Conservation (phyloP, 495 filamentous ascomycete species). For the Xylaria flabelliformis region DNA sequence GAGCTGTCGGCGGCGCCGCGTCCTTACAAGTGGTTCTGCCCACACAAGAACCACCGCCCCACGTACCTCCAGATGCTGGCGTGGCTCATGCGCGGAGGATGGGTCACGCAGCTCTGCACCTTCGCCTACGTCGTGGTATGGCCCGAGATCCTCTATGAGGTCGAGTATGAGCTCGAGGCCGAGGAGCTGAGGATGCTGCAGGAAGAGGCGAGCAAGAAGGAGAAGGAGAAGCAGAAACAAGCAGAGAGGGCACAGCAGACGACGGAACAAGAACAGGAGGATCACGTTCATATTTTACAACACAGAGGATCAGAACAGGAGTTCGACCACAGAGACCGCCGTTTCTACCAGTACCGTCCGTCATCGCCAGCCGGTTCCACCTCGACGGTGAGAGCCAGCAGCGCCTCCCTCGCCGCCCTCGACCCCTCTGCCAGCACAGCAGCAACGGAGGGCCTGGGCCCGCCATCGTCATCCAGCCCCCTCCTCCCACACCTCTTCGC, state of each 20-base stretch:
- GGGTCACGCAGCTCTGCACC: constrained; percentile 88
- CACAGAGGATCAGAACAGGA: constrained; percentile 12
- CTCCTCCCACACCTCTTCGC: background rate
- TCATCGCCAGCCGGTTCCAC: constrained; percentile 23
- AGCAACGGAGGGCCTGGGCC: background rate
- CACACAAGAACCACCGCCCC: constrained; percentile 85
- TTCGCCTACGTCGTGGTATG: constrained; percentile 81
- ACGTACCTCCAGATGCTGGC: constrained; percentile 88
- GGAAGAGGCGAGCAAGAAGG: constrained; percentile 28
- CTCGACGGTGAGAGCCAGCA: constrained; percentile 21
- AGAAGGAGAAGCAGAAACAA: constrained; percentile 30
- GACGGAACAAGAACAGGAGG: constrained; percentile 16
- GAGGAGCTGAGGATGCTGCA: constrained; percentile 50
- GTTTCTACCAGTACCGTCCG: constrained; percentile 4
- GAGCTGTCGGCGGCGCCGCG: constrained; percentile 76
- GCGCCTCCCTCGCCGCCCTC: constrained; percentile 17
- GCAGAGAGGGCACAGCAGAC: constrained; percentile 1
- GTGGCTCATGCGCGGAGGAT: constrained; percentile 89
- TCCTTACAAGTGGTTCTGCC: constrained; percentile 80
- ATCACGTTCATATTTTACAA: background rate
- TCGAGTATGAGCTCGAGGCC: constrained; percentile 62
- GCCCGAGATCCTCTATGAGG: constrained; percentile 66
- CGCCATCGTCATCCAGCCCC: background rate
- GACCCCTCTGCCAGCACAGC: constrained; percentile 18
- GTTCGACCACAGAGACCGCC: constrained; percentile 8